Base-by-base conservation (phyloP, 345 rosid genomes). In the Pistacia atlantica region DNA sequence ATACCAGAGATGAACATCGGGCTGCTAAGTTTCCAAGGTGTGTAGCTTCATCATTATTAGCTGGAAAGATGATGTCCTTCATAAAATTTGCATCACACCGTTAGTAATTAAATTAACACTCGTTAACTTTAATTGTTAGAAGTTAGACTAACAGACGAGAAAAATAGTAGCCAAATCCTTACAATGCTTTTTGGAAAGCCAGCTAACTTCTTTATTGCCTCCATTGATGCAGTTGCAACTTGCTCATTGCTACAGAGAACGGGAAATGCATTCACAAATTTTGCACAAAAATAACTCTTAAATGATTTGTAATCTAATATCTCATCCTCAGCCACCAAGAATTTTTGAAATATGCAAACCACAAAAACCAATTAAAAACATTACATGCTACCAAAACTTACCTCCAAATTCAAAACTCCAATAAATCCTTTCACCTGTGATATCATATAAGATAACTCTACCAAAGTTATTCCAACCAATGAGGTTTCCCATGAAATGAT, bases 191-290 rank as follows among this genome's bases (percentile, higher is more conserved):
- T 79, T 67, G 90, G 91, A 76, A 85, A 83, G 79, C 75, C 73
- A 72, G 93, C 97, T 81, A 92, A 82, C 71, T 76, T 84, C 85
- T 81, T 85, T 54, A 93, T 90, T 62, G 97, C 87, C 80, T 87
- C 89, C 74, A 74, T 85, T 74, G 99, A 86, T 78, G 97, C 89
- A 79, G 89, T 18, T 74, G 98, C 92, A 76, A 90, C 93, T 81
- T 90, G 84, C 81, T 93, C 98, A 67, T 92, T 80, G 31, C 98
- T 95, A 77, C 76, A 85, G 54, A 71, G 31, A 72, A 68, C 64
- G 48, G 71, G 7, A 18, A 48, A 52, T 33, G 42, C 69, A 82
- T 71, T 71, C 37, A 58, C 55, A 28, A 79, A 59, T 58, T 25
- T 55, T 14, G 18, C 72, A 56, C 4, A 67, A 38, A 35, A 55